Percentiles rank a stretch among this genome's conserved stretches.
Evolutionary conservation across 345 rosid genomes (phyloP).

Genomic region (Citrus sp.): DNA sequence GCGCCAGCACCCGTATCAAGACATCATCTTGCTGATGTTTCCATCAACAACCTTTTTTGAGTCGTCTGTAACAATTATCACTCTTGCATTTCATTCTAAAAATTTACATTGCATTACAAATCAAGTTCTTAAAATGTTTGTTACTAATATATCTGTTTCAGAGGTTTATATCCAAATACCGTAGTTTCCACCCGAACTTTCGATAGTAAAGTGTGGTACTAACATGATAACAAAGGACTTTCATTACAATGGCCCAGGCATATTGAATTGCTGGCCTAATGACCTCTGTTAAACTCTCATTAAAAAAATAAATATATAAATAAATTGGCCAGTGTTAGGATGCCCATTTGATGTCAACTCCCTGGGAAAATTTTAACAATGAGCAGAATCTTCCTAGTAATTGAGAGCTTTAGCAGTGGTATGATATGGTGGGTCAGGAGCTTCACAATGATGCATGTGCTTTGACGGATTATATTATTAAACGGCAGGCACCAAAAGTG

Average conservation of each 20-base stretch:
- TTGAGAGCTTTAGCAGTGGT: slow-evolving; percentile 18
- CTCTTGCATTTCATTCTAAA: not conserved
- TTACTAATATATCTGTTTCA: not conserved
- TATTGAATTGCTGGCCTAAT: not conserved
- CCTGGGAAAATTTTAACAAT: not conserved
- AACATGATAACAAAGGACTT: not conserved
- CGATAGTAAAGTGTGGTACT: not conserved
- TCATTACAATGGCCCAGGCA: not conserved
- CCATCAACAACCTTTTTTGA: not conserved
- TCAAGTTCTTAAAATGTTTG: not conserved
- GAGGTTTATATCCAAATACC: not conserved
- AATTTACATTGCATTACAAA: too few relatives aligned
- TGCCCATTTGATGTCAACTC: not conserved
- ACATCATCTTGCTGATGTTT: slow-evolving; percentile 14
- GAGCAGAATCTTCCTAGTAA: slow-evolving; percentile 22
- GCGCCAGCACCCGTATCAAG: slow-evolving; percentile 12
- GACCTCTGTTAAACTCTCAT: not conserved
- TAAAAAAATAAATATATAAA: not conserved
- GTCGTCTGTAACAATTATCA: not conserved
- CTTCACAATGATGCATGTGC: slow-evolving; percentile 1
- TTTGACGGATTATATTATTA: not conserved
- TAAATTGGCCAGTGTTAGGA: not conserved
- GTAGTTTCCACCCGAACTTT: not conserved
- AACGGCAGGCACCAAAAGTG: slow-evolving; percentile 24
- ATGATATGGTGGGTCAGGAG: slow-evolving; percentile 19